Percentiles rank a stretch among this genome's conserved stretches.
Evolutionary conservation across 129 eudicot species (phyloP).

Genomic region (Chrysanthemum lavandulifolium): DNA sequence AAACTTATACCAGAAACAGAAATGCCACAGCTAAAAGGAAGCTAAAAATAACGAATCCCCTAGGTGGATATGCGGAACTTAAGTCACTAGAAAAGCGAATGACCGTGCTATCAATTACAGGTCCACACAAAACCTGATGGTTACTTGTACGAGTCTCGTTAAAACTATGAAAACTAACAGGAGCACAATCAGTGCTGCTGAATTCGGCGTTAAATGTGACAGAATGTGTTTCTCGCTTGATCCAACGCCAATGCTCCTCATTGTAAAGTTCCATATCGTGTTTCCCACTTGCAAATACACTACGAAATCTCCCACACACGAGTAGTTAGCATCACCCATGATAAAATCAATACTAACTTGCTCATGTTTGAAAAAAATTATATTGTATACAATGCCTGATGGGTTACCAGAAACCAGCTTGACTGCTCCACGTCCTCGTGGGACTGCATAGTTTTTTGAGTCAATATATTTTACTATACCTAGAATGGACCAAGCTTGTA

Average conservation of each 20-base stretch:
- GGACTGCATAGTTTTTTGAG: slow-evolving; percentile 40
- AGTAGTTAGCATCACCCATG: slow-evolving; percentile 46
- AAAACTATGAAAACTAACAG: slow-evolving; percentile 29
- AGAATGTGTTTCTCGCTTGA: slow-evolving; percentile 24
- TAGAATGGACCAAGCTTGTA: too few species aligned
- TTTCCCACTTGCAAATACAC: slow-evolving; percentile 28
- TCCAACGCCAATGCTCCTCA: slow-evolving; percentile 38
- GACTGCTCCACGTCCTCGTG: slow-evolving; percentile 37
- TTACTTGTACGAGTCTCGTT: slow-evolving; percentile 34
- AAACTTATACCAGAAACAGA: not conserved
- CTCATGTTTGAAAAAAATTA: slow-evolving; percentile 10
- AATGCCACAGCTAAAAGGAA: not conserved
- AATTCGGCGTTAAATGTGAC: too few species aligned
- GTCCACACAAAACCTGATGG: slow-evolving; percentile 37
- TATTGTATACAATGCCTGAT: slow-evolving; percentile 19
- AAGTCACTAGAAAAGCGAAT: slow-evolving; percentile 18
- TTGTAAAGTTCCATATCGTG: slow-evolving; percentile 27
- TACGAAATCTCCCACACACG: slow-evolving; percentile 37
- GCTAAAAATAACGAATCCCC: slow-evolving; percentile 1
- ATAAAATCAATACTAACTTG: slow-evolving; percentile 33
- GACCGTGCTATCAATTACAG: slow-evolving; percentile 34
- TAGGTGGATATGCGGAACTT: not conserved
- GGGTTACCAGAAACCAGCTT: slow-evolving; percentile 37
- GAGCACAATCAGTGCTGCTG: not conserved
- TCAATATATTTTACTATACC: slow-evolving; percentile 42